These are phyloP conservation scores for Dendrobium chrysotoxum DNA, from an alignment of 106 monocot species.

Conservation along the genomic window DNA sequence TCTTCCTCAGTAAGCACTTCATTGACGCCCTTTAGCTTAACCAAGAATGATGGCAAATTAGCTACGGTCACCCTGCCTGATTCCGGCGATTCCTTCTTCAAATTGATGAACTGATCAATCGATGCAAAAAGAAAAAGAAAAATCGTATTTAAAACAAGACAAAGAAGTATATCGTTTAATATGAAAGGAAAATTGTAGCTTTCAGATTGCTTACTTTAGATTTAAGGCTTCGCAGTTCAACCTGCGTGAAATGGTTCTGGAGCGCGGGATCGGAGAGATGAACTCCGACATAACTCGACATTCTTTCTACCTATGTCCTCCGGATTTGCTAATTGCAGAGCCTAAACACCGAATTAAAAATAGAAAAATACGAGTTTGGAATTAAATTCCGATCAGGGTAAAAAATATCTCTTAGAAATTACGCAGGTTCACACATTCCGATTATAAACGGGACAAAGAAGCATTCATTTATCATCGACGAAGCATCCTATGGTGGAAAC, in stretches of 20 bases:
- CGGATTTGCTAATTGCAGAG: not conserved
- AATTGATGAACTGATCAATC: slow-evolving; percentile 9
- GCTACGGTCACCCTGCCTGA: slow-evolving; percentile 5
- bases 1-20: slow-evolving; percentile 18
- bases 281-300: slow-evolving; percentile 70
- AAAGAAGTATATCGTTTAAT: not conserved
- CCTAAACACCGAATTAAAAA: not conserved
- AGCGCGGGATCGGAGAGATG: slow-evolving; percentile 82
- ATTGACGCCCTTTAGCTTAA: slow-evolving; percentile 16
- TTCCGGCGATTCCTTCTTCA: slow-evolving; percentile 10
- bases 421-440: not conserved
- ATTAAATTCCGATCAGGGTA: not conserved
- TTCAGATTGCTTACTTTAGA: slow-evolving; percentile 49
- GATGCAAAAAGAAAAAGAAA: not conserved
- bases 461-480: slow-evolving; percentile 1
- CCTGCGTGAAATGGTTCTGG: slow-evolving; percentile 89
- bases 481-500: too few relatives aligned
- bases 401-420: not conserved
- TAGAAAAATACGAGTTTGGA: not conserved
- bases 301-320: slow-evolving; percentile 12
- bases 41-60: slow-evolving; percentile 16
- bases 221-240: slow-evolving; percentile 75
- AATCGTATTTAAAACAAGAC: not conserved
- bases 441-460: not conserved
- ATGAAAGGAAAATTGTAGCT: not conserved